A percentile compares a stretch with the other conserved stretches of the same genome.
Conservation (phyloP, 164 flowering plant species). For the Magnolia kwangsiensis region DNA sequence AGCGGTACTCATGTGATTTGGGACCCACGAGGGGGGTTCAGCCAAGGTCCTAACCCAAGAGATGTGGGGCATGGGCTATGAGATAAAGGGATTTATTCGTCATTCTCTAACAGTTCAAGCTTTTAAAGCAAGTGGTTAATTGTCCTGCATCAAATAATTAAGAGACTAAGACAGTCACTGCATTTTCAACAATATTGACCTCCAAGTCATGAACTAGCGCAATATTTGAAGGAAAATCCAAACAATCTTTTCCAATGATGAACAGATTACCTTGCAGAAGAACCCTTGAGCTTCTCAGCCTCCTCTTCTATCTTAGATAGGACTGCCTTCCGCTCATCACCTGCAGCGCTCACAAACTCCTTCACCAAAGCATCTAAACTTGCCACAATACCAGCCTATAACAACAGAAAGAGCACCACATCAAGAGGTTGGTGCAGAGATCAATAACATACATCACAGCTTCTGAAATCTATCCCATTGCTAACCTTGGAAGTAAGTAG, state of each 20-base stretch:
- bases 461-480: not conserved
- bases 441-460: not conserved
- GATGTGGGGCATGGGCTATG: too few species aligned
- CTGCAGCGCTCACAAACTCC: conserved; percentile 63
- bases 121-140: too few species aligned
- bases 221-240: too few species aligned
- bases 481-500: conserved; percentile 74
- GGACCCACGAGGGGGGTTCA: too few species aligned
- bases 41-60: too few species aligned
- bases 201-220: not conserved
- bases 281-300: conserved; percentile 68
- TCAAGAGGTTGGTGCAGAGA: not conserved
- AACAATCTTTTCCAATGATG: not conserved
- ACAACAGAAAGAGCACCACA: not conserved
- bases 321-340: conserved; percentile 69
- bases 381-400: conserved; percentile 74
- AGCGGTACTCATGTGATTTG: too few species aligned
- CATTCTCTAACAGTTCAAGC: too few species aligned
- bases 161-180: not conserved
- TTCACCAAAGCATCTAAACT: conserved; percentile 66
- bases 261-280: conserved; percentile 57
- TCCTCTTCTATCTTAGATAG: conserved; percentile 63
- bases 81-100: too few species aligned
- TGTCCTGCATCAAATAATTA: too few species aligned
- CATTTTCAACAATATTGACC: not conserved